These are phyloP conservation scores for Phytophthora nicotianae DNA, from an alignment of 352 stramenopile genomes.

Conservation along the genomic window DNA sequence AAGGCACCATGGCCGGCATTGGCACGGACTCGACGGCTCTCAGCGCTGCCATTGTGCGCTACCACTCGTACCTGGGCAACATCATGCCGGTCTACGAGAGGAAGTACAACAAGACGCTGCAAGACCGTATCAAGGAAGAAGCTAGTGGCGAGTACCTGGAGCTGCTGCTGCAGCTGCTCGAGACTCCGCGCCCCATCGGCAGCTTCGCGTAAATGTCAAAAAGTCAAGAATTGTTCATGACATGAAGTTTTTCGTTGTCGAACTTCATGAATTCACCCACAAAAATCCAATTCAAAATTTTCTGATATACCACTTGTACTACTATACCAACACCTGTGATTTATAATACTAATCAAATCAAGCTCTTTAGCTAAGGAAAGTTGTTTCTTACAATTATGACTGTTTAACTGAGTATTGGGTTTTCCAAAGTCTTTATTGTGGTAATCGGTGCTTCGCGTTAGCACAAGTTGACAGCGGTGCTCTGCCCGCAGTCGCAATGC, in stretches of 20 bases:
- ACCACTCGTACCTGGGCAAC: conserved; percentile 62
- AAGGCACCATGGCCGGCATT: conserved; percentile 67
- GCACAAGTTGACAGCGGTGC: background rate
- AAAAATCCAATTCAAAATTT: conserved; percentile 13
- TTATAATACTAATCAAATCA: background rate
- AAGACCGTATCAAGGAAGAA: conserved; percentile 62
- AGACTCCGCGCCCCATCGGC: conserved; percentile 42
- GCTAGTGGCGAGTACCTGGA: conserved; percentile 64
- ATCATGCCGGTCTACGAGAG: conserved; percentile 60
- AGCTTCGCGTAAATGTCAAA: conserved; percentile 35
- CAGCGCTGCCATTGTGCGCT: conserved; percentile 67
- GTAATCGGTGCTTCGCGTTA: conserved; percentile 5
- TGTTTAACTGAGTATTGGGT: background rate
- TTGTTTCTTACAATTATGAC: background rate
- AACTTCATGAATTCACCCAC: conserved; percentile 4
- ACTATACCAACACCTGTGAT: background rate
- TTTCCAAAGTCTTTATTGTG: conserved; percentile 5
- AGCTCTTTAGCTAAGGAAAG: background rate
- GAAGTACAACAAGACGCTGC: conserved; percentile 65
- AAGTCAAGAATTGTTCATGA: too few species aligned
- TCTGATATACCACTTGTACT: background rate
- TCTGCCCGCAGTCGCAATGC: conserved; percentile 23
- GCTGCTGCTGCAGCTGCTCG: conserved; percentile 62
- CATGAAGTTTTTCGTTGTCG: background rate
- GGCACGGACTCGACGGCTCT: conserved; percentile 76